Base-by-base conservation (phyloP, 2,329 filamentous ascomycete genomes). In the Colletotrichum lindemuthianum region DNA sequence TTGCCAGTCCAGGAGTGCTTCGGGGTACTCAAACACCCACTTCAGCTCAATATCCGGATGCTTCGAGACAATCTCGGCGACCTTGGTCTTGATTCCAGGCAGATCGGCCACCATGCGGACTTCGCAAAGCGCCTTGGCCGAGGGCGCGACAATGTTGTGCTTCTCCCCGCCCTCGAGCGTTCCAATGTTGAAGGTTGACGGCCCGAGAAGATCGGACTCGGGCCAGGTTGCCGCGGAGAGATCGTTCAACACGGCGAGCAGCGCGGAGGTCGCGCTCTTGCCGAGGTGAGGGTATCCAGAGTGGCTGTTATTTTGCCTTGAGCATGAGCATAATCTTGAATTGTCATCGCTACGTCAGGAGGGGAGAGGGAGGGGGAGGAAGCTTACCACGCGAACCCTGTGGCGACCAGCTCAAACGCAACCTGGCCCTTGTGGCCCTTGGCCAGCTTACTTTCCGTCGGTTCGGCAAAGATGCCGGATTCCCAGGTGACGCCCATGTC, bases 181-280 rank as follows among this genome's bases (percentile, higher is more conserved):
- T 8, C 77, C 78, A 33, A 76, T 74, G 63, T 80, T 77, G 51
- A 80, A 74, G 4, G 77, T 79, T 3, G 77, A 77, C 2, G 75
- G 73, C 0, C 77, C 77, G 4, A 80, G 72, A 1, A 79, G 71
- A 9, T 77, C 72, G 0, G 76, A 79, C 0, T 69, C 66, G 0
- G 78, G 78, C 67, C 72, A 76, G 2, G 68, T 61, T 2, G 71
- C 69, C 0, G 74, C 69, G 6, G 69, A 68, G 2, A 79, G 72
- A 8, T 76, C 73, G 34, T 71, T 70, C 6, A 79, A 66, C 1
- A 75, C 70, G 6, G 72, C 70, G 15, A 75, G 69, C 45, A 78
- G 73, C 3, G 71, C 67, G 6, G 72, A 69, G 5, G 72, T 75
- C 8, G 76, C 77, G 58, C 72, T 78, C 58, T 70, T 74, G 8